Base-by-base conservation (phyloP, 306 rosid genomes). In the Gillenia trifoliata region DNA sequence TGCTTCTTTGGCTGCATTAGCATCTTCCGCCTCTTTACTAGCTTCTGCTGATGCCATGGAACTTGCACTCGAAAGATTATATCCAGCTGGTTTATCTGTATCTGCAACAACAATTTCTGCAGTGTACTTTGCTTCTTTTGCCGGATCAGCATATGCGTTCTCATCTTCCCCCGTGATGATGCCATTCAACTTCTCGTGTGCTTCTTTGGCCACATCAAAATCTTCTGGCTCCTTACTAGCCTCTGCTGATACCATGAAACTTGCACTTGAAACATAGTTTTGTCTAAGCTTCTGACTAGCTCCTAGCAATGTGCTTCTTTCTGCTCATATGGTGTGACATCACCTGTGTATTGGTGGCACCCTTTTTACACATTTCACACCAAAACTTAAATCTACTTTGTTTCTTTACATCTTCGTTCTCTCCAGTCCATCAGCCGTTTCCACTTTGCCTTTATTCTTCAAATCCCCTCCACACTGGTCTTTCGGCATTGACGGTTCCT, bases 321-420 rank as follows among this genome's bases (percentile, higher is more conserved):
- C 88, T 89, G 11, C 26, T 76, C 45, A 26, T 28, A 68, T 89
- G 94, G 61, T 15, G 16, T 20, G 78, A 80, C 92, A 87, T 82
- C 62, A 74, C 82, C 2, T 0, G 13, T 15, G 6, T 5, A 8
- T 55, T 23, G 47, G 1, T 0, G 71, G 87, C 28, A 76, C 81
- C 73, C 36, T 80, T 70, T 56, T 77, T 65, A 75, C 91, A 87
- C 13, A 62, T 22, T 33, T 83, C 84, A 69, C 91, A 89, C 84
- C 86, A 83, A n/a, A 84, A 70, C 69, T 73, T 66, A 9, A 61
- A 72, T 33, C 43, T n/a, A n/a, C n/a, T 77, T n/a, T 17, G 62
- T 38, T 26, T 83, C 26, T 47, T 43, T 4, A 3, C 5, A 47
- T 67, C 70, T 16, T 30, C 52, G 55, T 17, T 70, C 22, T 29